Conservation (phyloP, 345 rosid species). For the Hevea brasiliensis region DNA sequence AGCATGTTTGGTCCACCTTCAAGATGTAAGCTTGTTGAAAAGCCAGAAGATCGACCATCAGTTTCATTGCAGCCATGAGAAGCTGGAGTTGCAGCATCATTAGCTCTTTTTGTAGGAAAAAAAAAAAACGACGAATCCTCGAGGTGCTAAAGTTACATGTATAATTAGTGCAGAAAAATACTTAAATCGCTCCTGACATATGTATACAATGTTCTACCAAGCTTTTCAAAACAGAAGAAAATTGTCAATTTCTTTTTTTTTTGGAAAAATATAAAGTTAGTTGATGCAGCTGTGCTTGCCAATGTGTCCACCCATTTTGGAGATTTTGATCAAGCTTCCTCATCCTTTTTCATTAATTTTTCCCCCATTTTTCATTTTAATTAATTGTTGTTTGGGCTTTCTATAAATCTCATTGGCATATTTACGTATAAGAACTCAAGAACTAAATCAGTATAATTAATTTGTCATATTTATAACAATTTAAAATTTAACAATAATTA, state of each 20-base stretch:
- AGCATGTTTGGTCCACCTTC: constrained; percentile 94
- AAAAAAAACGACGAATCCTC: neutral
- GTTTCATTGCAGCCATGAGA: constrained; percentile 50
- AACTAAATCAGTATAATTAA: no score
- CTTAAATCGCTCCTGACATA: neutral
- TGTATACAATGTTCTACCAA: constrained; percentile 24
- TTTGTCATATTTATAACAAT: no score
- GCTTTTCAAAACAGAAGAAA: neutral
- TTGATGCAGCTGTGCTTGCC: no score
- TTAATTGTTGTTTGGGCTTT: no score
- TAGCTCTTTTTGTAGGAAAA: neutral
- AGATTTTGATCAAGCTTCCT: no score
- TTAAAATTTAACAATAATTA: no score
- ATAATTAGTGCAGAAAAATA: constrained; percentile 2
- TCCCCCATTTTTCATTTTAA: no score
- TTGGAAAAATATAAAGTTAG: no score
- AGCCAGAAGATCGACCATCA: constrained; percentile 66
- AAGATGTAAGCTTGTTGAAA: constrained; percentile 57
- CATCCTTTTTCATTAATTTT: no score
- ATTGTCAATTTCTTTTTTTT: neutral
- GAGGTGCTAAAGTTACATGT: constrained; percentile 16
- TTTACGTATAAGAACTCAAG: no score
- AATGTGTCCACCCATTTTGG: no score
- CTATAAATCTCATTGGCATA: no score
- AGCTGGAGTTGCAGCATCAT: neutral